A percentile compares a stretch with the other conserved stretches of the same genome.
These are phyloP conservation scores for Phytopythium delawarense DNA, from an alignment of 352 stramenopile species.

Conservation along the genomic window DNA sequence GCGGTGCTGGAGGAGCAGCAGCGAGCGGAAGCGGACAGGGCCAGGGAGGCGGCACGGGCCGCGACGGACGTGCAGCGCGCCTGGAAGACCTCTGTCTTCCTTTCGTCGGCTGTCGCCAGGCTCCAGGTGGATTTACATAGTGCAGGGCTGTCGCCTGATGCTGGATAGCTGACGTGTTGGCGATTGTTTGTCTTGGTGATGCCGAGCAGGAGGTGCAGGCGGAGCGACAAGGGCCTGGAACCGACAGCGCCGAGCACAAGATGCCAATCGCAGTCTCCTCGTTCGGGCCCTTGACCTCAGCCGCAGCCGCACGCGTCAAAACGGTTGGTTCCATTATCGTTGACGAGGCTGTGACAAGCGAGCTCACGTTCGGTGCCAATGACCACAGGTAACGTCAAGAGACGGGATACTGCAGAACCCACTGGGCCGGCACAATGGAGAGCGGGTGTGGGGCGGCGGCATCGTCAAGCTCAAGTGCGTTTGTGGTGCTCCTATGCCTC, in stretches of 20 bases:
- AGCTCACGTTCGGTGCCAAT: not conserved
- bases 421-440: slow-evolving; percentile 40
- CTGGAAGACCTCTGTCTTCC: slow-evolving; percentile 25
- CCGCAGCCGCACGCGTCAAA: slow-evolving; percentile 8
- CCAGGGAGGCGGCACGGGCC: not conserved
- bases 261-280: not conserved
- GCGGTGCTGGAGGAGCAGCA: not conserved
- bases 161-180: not conserved
- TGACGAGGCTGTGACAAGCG: not conserved
- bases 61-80: not conserved
- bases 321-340: slow-evolving; percentile 4
- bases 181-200: not conserved
- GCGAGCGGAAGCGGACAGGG: not conserved
- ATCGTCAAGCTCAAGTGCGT: slow-evolving; percentile 48
- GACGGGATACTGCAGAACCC: slow-evolving; percentile 49
- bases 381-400: slow-evolving; percentile 19
- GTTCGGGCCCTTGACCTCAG: not conserved
- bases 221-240: not conserved
- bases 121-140: slow-evolving; percentile 15
- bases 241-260: not conserved
- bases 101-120: slow-evolving; percentile 33
- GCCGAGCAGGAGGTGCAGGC: slow-evolving; percentile 14
- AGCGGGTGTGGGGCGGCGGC: slow-evolving; percentile 57
- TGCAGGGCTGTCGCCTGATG: not conserved
- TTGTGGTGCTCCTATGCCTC: not conserved